Conservation (phyloP, 495 filamentous ascomycete species). For the Letharia lupina region DNA sequence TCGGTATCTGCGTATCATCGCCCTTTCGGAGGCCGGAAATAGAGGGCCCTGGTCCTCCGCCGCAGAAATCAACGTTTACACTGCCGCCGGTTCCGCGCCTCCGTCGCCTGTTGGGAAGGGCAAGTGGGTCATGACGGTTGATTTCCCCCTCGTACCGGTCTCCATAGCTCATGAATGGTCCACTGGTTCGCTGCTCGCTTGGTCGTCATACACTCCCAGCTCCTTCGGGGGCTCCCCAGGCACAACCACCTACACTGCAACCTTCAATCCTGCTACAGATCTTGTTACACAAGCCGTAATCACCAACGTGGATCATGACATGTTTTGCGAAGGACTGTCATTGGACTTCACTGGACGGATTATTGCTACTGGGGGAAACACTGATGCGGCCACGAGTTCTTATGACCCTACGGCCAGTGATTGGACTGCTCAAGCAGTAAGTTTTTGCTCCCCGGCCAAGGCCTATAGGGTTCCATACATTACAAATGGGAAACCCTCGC, state of each 20-base stretch:
- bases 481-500: neutral
- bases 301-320: conserved; percentile 44
- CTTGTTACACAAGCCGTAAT: conserved; percentile 33
- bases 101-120: conserved; percentile 17
- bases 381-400: conserved; percentile 38
- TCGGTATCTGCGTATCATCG: conserved; percentile 33
- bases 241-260: conserved; percentile 37
- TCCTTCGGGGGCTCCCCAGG: conserved; percentile 31
- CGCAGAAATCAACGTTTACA: conserved; percentile 27
- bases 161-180: conserved; percentile 31
- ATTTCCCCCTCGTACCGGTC: conserved; percentile 45
- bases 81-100: conserved; percentile 9
- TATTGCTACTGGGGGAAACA: conserved; percentile 45
- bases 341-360: conserved; percentile 42
- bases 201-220: conserved; percentile 35
- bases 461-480: neutral
- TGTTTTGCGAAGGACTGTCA: conserved; percentile 55
- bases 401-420: conserved; percentile 25
- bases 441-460: neutral
- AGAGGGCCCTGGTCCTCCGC: conserved; percentile 33
- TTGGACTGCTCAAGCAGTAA: conserved; percentile 18
- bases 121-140: conserved; percentile 42
- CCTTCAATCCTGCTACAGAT: conserved; percentile 31
- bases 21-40: conserved; percentile 34
- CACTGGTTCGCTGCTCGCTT: conserved; percentile 36